Percentiles rank a stretch among this genome's conserved stretches.
Evolutionary conservation across 352 stramenopile genomes (phyloP).

Genomic region (Globisporangium barbulae): DNA sequence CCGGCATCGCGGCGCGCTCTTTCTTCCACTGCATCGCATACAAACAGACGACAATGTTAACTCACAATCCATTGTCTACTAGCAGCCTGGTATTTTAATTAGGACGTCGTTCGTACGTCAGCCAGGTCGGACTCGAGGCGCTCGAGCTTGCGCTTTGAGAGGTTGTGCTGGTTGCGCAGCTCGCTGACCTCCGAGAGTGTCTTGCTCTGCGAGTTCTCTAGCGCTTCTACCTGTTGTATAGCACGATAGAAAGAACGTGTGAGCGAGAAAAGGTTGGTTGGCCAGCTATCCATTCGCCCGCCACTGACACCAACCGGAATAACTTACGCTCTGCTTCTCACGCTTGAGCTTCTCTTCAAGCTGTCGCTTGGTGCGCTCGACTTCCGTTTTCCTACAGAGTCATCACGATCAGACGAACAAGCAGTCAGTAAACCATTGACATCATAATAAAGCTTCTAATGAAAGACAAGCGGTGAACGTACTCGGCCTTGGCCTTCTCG

Average conservation of each 20-base stretch:
- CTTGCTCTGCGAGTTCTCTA: constrained; percentile 65
- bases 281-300: neutral
- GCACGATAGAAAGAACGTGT: neutral
- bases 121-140: constrained; percentile 58
- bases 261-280: neutral
- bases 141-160: constrained; percentile 59
- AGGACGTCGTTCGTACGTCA: constrained; percentile 24
- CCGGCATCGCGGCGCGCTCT: constrained; percentile 45
- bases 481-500: constrained; percentile 60
- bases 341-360: constrained; percentile 64
- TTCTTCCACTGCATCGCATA: constrained; percentile 44
- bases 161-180: constrained; percentile 68
- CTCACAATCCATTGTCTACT: neutral
- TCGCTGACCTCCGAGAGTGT: constrained; percentile 68
- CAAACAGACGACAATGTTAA: neutral
- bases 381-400: constrained; percentile 41
- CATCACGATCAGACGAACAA: neutral
- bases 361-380: constrained; percentile 44
- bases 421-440: neutral
- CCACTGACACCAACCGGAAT: neutral
- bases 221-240: constrained; percentile 45
- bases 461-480: constrained; percentile 4
- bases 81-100: neutral
- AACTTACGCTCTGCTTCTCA: constrained; percentile 49
- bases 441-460: neutral